Evolutionary conservation across 805 yeast genomes (phyloP).

Genomic region (Yarrowia deformans): DNA sequence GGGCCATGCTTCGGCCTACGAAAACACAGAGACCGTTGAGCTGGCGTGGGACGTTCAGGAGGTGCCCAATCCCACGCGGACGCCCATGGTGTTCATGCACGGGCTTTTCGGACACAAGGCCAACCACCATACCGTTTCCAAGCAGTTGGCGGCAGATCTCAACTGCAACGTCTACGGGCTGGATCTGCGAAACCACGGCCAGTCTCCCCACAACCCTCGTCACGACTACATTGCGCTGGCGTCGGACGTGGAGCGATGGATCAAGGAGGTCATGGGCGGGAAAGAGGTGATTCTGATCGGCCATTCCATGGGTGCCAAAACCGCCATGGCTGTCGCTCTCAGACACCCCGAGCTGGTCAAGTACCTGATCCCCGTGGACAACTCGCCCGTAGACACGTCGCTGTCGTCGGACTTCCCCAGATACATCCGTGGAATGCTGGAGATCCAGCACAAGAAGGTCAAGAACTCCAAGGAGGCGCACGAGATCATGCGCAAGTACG

Average conservation of each 20-base stretch:
- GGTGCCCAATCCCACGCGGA: slow-evolving; percentile 43
- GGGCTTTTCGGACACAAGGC: slow-evolving; percentile 86
- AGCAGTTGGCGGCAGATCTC: slow-evolving; percentile 51
- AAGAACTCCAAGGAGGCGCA: slow-evolving; percentile 72
- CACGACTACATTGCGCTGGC: slow-evolving; percentile 85
- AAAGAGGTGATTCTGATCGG: slow-evolving; percentile 51
- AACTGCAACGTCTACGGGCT: slow-evolving; percentile 50
- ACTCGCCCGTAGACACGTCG: slow-evolving; percentile 79
- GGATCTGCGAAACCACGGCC: slow-evolving; percentile 91
- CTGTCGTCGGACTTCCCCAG: slow-evolving; percentile 66
- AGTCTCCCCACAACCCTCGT: slow-evolving; percentile 75
- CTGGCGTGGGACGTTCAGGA: slow-evolving; percentile 61
- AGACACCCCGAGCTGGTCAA: slow-evolving; percentile 66
- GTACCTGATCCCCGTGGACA: slow-evolving; percentile 80
- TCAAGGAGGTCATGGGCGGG: slow-evolving; percentile 55
- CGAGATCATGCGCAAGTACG: slow-evolving; percentile 65
- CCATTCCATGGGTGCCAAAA: slow-evolving; percentile 79
- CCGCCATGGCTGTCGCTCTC: slow-evolving; percentile 86
- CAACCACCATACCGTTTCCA: slow-evolving; percentile 83
- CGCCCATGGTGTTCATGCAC: slow-evolving; percentile 80
- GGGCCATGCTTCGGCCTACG: slow-evolving; percentile 30
- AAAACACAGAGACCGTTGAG: slow-evolving; percentile 54
- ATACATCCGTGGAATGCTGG: slow-evolving; percentile 69
- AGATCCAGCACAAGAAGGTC: slow-evolving; percentile 59
- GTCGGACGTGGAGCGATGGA: slow-evolving; percentile 81